Conservation (phyloP, 2,329 filamentous ascomycete genomes). For the Macrophomina phaseolina region DNA sequence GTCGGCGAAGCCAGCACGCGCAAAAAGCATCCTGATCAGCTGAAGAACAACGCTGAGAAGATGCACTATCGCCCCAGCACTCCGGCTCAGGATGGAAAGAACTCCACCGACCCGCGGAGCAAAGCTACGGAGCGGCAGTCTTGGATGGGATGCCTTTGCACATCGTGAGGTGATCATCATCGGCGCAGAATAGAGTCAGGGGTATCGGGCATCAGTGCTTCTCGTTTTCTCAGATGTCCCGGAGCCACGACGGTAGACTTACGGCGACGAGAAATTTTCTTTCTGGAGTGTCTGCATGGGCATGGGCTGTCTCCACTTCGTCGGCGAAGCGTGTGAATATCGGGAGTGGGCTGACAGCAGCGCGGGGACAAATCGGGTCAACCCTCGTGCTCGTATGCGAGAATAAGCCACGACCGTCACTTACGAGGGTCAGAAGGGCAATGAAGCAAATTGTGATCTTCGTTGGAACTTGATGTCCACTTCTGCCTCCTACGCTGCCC, state of each 20-base stretch:
- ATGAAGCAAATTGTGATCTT: not conserved
- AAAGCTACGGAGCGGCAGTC: not conserved
- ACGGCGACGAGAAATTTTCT: not conserved
- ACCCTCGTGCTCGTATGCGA: not conserved
- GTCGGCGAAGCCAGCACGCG: not conserved
- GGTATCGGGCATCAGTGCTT: not conserved
- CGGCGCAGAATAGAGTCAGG: not conserved
- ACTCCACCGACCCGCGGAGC: not conserved
- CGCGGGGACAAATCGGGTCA: not conserved
- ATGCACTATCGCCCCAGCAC: constrained; percentile 1
- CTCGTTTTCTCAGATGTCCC: not conserved
- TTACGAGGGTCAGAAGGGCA: not conserved
- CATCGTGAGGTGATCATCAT: not conserved
- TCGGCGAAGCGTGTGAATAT: not conserved
- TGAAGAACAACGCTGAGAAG: not conserved
- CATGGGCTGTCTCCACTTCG: not conserved
- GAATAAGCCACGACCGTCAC: not conserved
- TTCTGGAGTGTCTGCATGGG: not conserved
- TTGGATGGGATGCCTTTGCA: constrained; percentile 11
- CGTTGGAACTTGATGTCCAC: not conserved
- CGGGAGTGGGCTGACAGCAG: constrained; percentile 10
- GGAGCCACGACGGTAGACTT: not conserved
- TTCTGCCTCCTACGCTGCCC: not conserved
- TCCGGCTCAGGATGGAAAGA: not conserved
- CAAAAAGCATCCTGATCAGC: not conserved